Evolutionary conservation across 805 yeast genomes (phyloP).

Genomic region (Candida nonsorbophila): DNA sequence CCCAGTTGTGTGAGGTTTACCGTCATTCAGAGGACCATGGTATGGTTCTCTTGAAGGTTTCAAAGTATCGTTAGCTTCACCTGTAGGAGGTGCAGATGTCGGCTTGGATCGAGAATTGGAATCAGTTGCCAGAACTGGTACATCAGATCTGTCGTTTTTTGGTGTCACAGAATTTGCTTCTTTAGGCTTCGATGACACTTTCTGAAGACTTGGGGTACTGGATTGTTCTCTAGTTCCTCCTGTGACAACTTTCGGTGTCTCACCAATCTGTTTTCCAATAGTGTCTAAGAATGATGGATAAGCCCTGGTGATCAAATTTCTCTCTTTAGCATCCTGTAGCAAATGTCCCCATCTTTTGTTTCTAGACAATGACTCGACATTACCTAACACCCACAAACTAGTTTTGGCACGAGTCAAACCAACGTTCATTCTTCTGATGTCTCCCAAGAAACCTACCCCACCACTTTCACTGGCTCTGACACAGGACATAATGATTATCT

Average conservation of each 20-base stretch:
- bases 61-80: too few relatives aligned
- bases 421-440: conserved; percentile 93
- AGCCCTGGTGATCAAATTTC: conserved; percentile 34
- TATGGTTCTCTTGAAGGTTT: too few relatives aligned
- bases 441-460: conserved; percentile 83
- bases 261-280: conserved; percentile 1
- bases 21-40: too few relatives aligned
- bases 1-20: too few relatives aligned
- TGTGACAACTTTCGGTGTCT: conserved; percentile 1
- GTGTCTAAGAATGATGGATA: conserved; percentile 27
- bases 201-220: neutral
- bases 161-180: too few relatives aligned
- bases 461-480: conserved; percentile 76
- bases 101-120: too few relatives aligned
- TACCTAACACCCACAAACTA: conserved; percentile 90
- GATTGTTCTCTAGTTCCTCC: neutral
- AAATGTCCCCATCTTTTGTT: conserved; percentile 73
- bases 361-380: conserved; percentile 54
- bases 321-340: conserved; percentile 55
- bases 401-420: conserved; percentile 92
- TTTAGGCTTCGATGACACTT: neutral
- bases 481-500: conserved; percentile 88
- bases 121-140: too few relatives aligned
- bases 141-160: too few relatives aligned
- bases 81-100: too few relatives aligned